phyloP scores from a whole-genome alignment of 1,284 basidiomycete genomes.

The Marasmius fiardii region DNA sequence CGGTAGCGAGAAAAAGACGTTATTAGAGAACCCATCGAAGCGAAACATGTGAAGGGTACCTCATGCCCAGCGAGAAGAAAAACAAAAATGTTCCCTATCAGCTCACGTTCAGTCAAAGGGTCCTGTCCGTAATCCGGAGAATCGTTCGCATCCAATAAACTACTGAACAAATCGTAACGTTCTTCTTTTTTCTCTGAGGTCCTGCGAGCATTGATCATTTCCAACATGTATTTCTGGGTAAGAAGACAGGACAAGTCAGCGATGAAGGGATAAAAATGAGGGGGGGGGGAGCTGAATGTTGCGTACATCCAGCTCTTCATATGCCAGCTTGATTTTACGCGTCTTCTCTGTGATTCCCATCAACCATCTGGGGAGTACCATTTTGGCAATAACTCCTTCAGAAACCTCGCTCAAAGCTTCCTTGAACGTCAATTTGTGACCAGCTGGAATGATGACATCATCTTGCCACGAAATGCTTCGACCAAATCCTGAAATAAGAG shows the following conservation, averaged over 20 bases:
- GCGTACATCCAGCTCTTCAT: conserved; percentile 46
- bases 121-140: neutral
- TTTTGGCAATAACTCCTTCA: conserved; percentile 36
- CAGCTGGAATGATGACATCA: conserved; percentile 34
- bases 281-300: no score
- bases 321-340: conserved; percentile 36
- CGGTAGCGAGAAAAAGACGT: no score
- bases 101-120: neutral
- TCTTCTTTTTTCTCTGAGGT: neutral
- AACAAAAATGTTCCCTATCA: conserved; percentile 3
- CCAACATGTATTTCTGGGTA: neutral
- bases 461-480: conserved; percentile 48
- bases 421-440: conserved; percentile 55
- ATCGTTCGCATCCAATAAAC: conserved; percentile 3
- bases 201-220: neutral
- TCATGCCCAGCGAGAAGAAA: conserved; percentile 6
- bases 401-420: conserved; percentile 48
- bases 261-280: neutral
- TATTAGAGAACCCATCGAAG: no score
- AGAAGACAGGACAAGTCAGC: neutral
- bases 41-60: neutral
- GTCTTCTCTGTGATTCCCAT: conserved; percentile 37
- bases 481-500: conserved; percentile 41
- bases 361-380: conserved; percentile 43
- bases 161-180: conserved; percentile 1